Conservation (phyloP, 2,329 filamentous ascomycete genomes). For the Fusarium foetens region DNA sequence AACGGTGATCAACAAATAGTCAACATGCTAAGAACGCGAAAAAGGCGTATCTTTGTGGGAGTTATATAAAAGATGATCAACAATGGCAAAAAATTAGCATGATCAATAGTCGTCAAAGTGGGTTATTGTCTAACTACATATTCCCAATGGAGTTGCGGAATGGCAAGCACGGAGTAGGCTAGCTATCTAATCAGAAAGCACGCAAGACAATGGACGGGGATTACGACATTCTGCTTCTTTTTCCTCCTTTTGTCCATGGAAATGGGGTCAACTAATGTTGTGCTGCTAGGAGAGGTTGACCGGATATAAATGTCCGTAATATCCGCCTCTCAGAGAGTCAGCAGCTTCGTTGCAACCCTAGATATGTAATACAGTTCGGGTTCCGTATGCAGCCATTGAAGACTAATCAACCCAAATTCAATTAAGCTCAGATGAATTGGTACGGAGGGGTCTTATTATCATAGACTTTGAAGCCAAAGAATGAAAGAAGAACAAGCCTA, state of each 20-base stretch:
- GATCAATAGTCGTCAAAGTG: slow-evolving; percentile 1
- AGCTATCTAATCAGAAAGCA: slow-evolving; percentile 26
- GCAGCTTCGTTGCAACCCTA: not conserved
- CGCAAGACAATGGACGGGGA: not conserved
- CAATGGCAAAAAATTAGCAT: not conserved
- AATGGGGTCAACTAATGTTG: slow-evolving; percentile 15
- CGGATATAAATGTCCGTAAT: slow-evolving; percentile 26
- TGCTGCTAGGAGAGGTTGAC: not conserved
- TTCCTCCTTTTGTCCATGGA: not conserved
- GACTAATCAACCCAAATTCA: not conserved
- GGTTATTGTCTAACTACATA: slow-evolving; percentile 13
- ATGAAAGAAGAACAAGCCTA: not conserved
- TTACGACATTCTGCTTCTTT: not conserved
- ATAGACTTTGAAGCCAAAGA: not conserved
- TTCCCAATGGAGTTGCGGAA: slow-evolving; percentile 23
- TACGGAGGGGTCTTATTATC: not conserved
- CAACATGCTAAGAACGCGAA: not conserved
- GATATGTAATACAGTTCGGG: not conserved
- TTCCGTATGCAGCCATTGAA: not conserved
- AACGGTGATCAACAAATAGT: not conserved
- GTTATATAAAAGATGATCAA: not conserved
- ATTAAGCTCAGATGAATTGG: not conserved
- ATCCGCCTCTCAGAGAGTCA: not conserved
- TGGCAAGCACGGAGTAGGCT: not conserved
- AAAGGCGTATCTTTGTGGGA: not conserved